Base-by-base conservation (phyloP, 345 rosid species). In the Iberis pinnata region DNA sequence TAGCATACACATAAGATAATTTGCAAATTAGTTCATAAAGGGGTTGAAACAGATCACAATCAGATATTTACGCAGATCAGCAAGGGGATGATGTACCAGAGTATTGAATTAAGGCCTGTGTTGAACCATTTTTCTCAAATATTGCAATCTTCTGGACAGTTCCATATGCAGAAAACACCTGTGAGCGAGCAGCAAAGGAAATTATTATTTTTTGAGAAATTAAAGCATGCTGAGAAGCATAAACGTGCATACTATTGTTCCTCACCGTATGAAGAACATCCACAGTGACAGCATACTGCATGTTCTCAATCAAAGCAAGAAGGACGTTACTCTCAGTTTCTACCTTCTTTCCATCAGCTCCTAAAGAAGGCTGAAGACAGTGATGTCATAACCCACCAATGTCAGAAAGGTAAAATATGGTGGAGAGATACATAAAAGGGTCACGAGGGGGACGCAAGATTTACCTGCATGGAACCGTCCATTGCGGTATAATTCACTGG, bases 401-500 rank as follows among this genome's bases (percentile, higher is more conserved):
- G n/a, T n/a, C n/a, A 64, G 37, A 16, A 50, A 32, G 43, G 13
- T 51, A 51, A 32, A 16, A 9, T 17, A 8, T 19, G 18, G 13
- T 46, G 41, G 37, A 20, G 12, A 59, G 29, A 32, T 19, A 45
- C 14, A 56, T 12, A 65, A 31, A 57, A 62, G 9, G 12, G 16
- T 13, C 45, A 18, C 25, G 58, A 0, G 2, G 11, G n/a, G n/a
- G n/a, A n/a, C n/a, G n/a, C n/a, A n/a, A n/a, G n/a, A n/a, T n/a
- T n/a, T 58, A 84, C 98, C 87, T 92, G 98, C 71, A 72, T 59
- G 53, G 73, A 62, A 6, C 95, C 96, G 9, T 88, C 96, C 61
- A 88, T 81, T 33, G 98, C 95, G 24, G 88, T 88, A 52, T 93
- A 86, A 74, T 92, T 92, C 62, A 92, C 98, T 61, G 96, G 98